Evolutionary conservation across 768 basidiomycete genomes (phyloP), one percentile per base, ranked within the genome.

Genomic region (Saitozyma sp.): DNA sequence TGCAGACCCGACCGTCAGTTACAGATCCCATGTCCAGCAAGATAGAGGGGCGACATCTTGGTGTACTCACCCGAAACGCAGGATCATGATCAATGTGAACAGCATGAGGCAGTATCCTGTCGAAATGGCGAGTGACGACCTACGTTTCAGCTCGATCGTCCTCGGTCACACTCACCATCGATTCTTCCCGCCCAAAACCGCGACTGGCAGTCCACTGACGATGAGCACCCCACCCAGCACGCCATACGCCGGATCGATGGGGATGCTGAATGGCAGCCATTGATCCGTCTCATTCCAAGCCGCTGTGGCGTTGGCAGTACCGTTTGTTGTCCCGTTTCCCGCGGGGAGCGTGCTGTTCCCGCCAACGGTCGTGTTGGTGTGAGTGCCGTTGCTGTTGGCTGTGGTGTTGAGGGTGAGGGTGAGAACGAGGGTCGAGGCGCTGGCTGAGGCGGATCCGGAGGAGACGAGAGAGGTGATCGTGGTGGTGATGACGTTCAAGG

Each of bases 161-260:
- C 48, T n/a, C 14, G 20, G 54, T 43, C 50, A 54, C 48, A 82
- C 84, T 48, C 73, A 89, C 92, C 94, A 95, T 84, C 92, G 83
- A 78, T 96, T 94, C 84, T 95, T 95, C 82, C 93, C 92, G 19
- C 94, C 94, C 81, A 90, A 88, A 69, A 92, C 91, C 3, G 90
- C 89, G 56, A 90, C 89, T 9, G 92, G 91, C 7, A 94, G 82
- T 52, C 94, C 94, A 9, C 90, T 92, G 54, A 96, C 73, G 68
- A 96, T 92, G 75, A 97, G 86, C 64, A 96, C 80, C 6, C 86
- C 89, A 52, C 94, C 94, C 14, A 93, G 84, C 39, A 93, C 90
- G 55, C 87, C 92, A 79, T 94, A 97, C 14, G 87, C 92, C 37
- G 91, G 90, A 73, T 92, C 90, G 43, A 95, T 81, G 74, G 81